phyloP scores from a whole-genome alignment of 768 basidiomycete species.

The Xanthoconium stramineum region DNA sequence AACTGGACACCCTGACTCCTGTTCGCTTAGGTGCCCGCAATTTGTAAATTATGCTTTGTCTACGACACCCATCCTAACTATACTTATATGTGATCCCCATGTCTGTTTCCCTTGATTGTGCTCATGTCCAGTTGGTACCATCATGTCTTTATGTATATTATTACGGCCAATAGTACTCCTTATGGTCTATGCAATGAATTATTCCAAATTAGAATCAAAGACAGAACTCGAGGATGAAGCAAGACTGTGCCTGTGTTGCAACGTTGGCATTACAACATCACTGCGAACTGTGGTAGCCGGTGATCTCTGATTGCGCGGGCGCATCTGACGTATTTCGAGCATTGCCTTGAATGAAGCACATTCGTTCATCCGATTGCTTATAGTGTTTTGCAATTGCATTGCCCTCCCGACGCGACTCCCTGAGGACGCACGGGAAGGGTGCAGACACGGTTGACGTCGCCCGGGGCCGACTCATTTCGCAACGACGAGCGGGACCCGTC shows the following conservation, averaged over 20 bases:
- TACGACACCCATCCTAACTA: background rate
- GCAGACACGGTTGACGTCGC: conserved; percentile 5
- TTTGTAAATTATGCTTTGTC: background rate
- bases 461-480: conserved; percentile 20
- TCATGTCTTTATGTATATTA: background rate
- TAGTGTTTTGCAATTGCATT: conserved; percentile 2
- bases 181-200: background rate
- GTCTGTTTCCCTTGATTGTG: too few relatives aligned
- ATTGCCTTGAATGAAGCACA: background rate
- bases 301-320: background rate
- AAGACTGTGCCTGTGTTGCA: background rate
- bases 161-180: background rate
- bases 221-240: background rate
- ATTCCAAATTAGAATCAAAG: background rate
- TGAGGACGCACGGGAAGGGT: conserved; percentile 3
- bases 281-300: background rate
- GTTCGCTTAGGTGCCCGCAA: background rate
- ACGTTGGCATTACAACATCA: too few relatives aligned
- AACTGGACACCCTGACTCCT: background rate
- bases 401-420: conserved; percentile 4
- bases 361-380: conserved; percentile 1
- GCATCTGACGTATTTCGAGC: background rate
- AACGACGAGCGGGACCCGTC: background rate
- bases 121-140: background rate
- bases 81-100: background rate